Evolutionary conservation across 1,284 basidiomycete species (phyloP).

Genomic region (Cutaneotrichosporon cyanovorans): DNA sequence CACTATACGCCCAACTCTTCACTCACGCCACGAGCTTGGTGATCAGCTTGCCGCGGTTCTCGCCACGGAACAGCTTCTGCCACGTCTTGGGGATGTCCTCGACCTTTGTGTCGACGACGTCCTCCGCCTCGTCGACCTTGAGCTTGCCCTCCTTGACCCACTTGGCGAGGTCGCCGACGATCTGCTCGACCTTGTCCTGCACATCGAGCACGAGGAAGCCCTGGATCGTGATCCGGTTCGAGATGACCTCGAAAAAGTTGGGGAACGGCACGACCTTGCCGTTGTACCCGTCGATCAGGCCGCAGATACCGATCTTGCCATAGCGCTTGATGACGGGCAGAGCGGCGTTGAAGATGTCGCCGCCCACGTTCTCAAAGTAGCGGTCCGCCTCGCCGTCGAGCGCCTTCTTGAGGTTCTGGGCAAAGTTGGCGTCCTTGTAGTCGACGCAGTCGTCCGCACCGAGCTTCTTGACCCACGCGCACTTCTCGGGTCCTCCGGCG

Average conservation of each 20-base stretch:
- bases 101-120: slow-evolving; percentile 32
- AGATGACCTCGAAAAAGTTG: slow-evolving; percentile 40
- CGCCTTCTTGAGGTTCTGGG: slow-evolving; percentile 30
- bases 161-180: slow-evolving; percentile 18
- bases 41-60: slow-evolving; percentile 40
- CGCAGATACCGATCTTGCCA: slow-evolving; percentile 47
- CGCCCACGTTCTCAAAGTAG: slow-evolving; percentile 47
- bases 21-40: slow-evolving; percentile 23
- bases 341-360: slow-evolving; percentile 41
- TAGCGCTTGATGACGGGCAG: slow-evolving; percentile 41
- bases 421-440: slow-evolving; percentile 43
- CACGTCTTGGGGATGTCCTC: slow-evolving; percentile 38
- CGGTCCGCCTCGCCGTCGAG: slow-evolving; percentile 32
- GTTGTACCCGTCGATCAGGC: slow-evolving; percentile 25
- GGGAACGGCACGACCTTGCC: slow-evolving; percentile 13
- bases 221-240: slow-evolving; percentile 44
- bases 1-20: too few species aligned
- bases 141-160: slow-evolving; percentile 36
- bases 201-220: slow-evolving; percentile 47
- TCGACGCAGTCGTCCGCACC: slow-evolving; percentile 50
- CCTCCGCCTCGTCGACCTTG: slow-evolving; percentile 28
- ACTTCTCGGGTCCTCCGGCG: slow-evolving; percentile 50
- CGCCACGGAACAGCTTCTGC: slow-evolving; percentile 33
- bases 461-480: slow-evolving; percentile 46
- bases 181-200: slow-evolving; percentile 16